phyloP scores from a whole-genome alignment of 2,329 filamentous ascomycete genomes.

The Aspergillus brasiliensis region DNA sequence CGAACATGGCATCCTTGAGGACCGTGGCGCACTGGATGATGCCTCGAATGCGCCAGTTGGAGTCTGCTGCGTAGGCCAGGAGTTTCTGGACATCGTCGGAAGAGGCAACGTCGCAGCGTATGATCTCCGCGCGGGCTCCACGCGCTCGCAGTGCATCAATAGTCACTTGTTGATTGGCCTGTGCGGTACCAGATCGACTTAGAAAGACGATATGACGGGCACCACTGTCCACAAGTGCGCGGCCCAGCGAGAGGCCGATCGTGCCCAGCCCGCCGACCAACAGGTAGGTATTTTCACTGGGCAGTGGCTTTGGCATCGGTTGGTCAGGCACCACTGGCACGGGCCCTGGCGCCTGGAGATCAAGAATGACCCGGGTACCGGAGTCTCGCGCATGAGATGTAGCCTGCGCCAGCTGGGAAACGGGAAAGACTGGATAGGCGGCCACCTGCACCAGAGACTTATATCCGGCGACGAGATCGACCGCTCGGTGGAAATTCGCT shows the following conservation, averaged over 20 bases:
- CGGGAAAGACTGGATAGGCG: not conserved
- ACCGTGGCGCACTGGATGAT: conserved; percentile 21
- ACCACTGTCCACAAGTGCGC: conserved; percentile 20
- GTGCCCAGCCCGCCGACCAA: conserved; percentile 26
- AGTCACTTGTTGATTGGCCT: conserved; percentile 13
- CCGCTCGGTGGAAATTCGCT: not conserved
- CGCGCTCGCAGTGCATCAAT: conserved; percentile 15
- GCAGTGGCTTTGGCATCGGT: not conserved
- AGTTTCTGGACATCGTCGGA: conserved; percentile 14
- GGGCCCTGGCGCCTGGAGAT: not conserved
- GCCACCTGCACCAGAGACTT: not conserved
- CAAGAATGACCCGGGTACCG: not conserved
- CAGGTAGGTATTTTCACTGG: conserved; percentile 18
- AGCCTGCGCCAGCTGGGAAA: not conserved
- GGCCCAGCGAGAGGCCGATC: conserved; percentile 24
- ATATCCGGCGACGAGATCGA: not conserved
- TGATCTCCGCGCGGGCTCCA: conserved; percentile 17
- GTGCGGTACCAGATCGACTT: conserved; percentile 18
- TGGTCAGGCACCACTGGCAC: not conserved
- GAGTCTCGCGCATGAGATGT: not conserved
- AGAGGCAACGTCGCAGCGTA: conserved; percentile 23
- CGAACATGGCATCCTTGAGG: conserved; percentile 16
- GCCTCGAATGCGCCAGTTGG: conserved; percentile 9
- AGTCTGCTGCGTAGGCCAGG: not conserved
- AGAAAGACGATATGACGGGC: conserved; percentile 27